These are phyloP conservation scores for Medicago arabica DNA, from an alignment of 306 rosid species.

Conservation along the genomic window DNA sequence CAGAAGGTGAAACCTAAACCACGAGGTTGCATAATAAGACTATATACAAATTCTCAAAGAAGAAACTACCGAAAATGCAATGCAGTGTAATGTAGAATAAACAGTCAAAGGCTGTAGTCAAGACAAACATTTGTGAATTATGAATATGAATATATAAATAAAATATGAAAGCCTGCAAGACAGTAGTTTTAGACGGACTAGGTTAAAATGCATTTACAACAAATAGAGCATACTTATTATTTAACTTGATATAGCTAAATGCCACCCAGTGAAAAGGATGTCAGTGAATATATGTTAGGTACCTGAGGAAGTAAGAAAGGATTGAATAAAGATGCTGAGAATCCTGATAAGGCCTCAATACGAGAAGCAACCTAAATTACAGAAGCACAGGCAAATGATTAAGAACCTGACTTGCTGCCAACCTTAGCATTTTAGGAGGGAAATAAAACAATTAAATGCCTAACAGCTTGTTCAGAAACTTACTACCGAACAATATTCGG, in stretches of 20 bases:
- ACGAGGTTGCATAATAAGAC: constrained; percentile 23
- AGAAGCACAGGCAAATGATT: constrained; percentile 6
- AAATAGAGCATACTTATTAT: constrained; percentile 18
- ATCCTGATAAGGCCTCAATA: constrained; percentile 70
- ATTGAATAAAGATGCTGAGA: constrained; percentile 64
- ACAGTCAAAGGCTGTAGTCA: constrained; percentile 8
- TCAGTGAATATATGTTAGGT: constrained; percentile 26
- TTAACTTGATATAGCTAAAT: constrained; percentile 20
- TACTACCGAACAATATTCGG: constrained; percentile 25
- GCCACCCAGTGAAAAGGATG: constrained; percentile 28
- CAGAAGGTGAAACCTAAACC: constrained; percentile 65
- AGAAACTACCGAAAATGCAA: constrained; percentile 18
- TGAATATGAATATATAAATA: not conserved
- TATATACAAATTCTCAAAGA: not conserved
- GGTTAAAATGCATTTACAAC: constrained; percentile 7
- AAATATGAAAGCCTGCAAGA: constrained; percentile 6
- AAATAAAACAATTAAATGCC: not conserved
- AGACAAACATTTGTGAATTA: not conserved
- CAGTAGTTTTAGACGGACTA: constrained; percentile 3
- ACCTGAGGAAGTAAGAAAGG: constrained; percentile 85
- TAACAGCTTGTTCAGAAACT: constrained; percentile 13
- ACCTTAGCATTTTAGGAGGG: not conserved
- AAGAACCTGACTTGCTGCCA: constrained; percentile 6
- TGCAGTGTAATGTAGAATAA: not conserved
- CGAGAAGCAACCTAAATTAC: constrained; percentile 68